Evolutionary conservation across 164 flowering plant genomes (phyloP).

Genomic region (Umbilicus rupestris): DNA sequence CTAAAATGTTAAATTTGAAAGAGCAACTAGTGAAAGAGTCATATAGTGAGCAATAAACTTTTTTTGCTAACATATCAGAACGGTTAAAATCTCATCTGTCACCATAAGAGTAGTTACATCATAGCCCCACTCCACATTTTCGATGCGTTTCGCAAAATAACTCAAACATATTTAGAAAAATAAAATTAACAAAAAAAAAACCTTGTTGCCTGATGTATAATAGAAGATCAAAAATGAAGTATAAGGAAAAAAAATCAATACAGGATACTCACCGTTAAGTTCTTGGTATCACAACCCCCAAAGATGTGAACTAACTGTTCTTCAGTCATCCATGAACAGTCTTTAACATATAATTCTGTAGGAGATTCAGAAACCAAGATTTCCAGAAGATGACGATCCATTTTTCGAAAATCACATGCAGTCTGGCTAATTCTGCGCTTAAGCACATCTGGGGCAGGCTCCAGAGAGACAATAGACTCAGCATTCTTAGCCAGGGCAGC

Average conservation of each 20-base stretch:
- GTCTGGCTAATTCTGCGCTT: slow-evolving; percentile 13
- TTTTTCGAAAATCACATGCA: slow-evolving; percentile 15
- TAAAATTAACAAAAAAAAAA: too few relatives aligned
- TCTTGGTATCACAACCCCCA: slow-evolving; percentile 10
- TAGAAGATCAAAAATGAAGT: not conserved
- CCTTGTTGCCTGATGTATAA: not conserved
- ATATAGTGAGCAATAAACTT: not conserved
- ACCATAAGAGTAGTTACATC: not conserved
- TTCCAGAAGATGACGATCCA: slow-evolving; percentile 12
- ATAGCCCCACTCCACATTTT: not conserved
- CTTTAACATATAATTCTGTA: slow-evolving; percentile 14
- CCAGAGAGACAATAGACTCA: slow-evolving; percentile 15
- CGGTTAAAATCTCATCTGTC: not conserved
- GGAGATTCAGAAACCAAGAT: slow-evolving; percentile 17
- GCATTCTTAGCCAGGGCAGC: slow-evolving; percentile 18
- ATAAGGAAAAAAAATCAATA: not conserved
- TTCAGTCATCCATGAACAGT: slow-evolving; percentile 16
- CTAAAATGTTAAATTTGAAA: not conserved
- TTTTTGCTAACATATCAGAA: not conserved
- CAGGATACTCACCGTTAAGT: slow-evolving; percentile 12
- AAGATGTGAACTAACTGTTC: slow-evolving; percentile 13
- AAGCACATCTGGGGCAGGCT: slow-evolving; percentile 15
- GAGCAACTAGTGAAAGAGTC: not conserved
- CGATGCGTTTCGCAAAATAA: not conserved
- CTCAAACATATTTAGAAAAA: too few relatives aligned